Conservation (phyloP, 1,284 basidiomycete genomes). For the Trametes versicolor region DNA sequence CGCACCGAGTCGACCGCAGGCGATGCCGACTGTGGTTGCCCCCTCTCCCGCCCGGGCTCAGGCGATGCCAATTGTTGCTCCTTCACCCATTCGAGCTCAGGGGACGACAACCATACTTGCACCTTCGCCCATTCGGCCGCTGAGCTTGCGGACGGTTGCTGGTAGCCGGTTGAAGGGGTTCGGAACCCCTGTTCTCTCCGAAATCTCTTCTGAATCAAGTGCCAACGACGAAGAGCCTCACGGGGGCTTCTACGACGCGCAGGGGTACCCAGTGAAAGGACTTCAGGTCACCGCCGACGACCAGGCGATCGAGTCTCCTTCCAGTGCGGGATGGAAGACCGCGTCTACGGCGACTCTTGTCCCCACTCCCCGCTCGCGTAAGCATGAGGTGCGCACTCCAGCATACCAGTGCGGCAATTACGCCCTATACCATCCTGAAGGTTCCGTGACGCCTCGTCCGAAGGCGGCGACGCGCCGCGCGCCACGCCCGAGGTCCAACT, state of each 20-base stretch:
- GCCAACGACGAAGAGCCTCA: background rate
- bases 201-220: background rate
- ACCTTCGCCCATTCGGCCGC: background rate
- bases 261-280: background rate
- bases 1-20: background rate
- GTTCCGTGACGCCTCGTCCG: background rate
- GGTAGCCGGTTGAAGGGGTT: no score
- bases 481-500: slow-evolving; percentile 10
- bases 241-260: slow-evolving; percentile 3
- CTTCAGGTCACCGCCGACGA: background rate
- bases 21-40: background rate
- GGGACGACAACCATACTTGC: background rate
- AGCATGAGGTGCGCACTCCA: background rate
- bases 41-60: background rate
- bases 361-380: background rate
- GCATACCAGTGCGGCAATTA: background rate
- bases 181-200: background rate
- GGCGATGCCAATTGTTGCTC: background rate
- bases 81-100: background rate
- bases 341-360: slow-evolving; percentile 6
- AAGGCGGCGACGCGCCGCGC: background rate
- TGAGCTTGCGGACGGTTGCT: no score
- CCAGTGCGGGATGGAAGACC: background rate
- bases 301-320: no score
- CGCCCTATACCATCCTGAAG: background rate